A percentile compares a stretch with the other conserved stretches of the same genome.
Conservation (phyloP, 2,329 filamentous ascomycete species). For the Diaporthe sp. region DNA sequence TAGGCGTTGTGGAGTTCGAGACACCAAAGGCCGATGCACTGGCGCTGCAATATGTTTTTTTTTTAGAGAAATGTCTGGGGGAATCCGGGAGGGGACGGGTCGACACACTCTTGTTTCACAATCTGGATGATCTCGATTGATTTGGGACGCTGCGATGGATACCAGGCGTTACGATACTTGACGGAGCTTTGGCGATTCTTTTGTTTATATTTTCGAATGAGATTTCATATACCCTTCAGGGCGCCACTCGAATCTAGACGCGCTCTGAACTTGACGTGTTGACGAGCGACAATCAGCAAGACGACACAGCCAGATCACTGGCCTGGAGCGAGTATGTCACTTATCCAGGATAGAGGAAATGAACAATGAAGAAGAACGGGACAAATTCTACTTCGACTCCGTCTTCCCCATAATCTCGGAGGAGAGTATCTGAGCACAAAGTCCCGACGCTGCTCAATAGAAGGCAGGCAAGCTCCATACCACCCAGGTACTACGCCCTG, state of each 20-base stretch:
- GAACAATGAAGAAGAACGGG: not conserved
- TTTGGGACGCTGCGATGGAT: not conserved
- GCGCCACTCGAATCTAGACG: not conserved
- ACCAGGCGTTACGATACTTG: not conserved
- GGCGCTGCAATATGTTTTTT: not conserved
- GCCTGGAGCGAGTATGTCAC: not conserved
- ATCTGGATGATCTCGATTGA: not conserved
- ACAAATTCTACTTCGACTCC: not conserved
- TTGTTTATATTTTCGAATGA: not conserved
- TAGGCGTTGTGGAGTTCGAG: not conserved
- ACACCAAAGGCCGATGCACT: not conserved
- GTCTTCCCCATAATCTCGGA: not conserved
- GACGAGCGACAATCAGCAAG: not conserved
- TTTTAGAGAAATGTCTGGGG: not conserved
- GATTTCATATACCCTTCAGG: conserved; percentile 15
- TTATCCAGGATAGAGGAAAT: not conserved
- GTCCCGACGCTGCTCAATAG: not conserved
- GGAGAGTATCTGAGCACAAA: not conserved
- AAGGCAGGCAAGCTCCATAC: not conserved
- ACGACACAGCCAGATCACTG: not conserved
- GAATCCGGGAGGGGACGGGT: not conserved
- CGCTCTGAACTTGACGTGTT: not conserved
- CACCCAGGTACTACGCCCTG: not conserved
- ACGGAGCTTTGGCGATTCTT: not conserved
- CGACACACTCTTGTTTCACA: not conserved